Percentiles rank a stretch among this genome's conserved stretches.
phyloP scores from a whole-genome alignment of 805 yeast genomes.

The Huiozyma sinensis region DNA sequence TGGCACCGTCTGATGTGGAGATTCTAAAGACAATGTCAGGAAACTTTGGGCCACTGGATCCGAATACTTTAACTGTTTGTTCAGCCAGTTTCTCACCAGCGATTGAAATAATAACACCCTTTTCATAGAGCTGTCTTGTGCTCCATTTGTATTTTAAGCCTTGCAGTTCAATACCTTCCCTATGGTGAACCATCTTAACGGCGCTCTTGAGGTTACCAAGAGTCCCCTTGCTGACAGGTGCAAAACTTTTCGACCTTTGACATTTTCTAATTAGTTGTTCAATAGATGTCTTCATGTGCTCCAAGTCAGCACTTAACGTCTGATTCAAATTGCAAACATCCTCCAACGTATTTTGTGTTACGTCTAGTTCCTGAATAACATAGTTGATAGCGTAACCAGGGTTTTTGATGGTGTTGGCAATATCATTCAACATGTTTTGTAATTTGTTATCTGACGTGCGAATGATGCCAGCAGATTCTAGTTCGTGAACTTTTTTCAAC shows the following conservation, averaged over 20 bases:
- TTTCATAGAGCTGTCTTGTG: slow-evolving; percentile 64
- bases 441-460: slow-evolving; percentile 53
- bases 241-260: slow-evolving; percentile 30
- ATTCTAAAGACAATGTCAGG: slow-evolving; percentile 62
- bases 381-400: slow-evolving; percentile 42
- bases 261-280: slow-evolving; percentile 40
- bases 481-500: slow-evolving; percentile 60
- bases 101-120: slow-evolving; percentile 51
- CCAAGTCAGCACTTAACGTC: slow-evolving; percentile 32
- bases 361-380: slow-evolving; percentile 36
- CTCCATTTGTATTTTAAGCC: slow-evolving; percentile 62
- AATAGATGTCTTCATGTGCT: slow-evolving; percentile 36
- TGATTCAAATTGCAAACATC: slow-evolving; percentile 37
- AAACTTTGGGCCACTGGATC: slow-evolving; percentile 38
- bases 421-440: slow-evolving; percentile 71
- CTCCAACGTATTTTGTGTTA: slow-evolving; percentile 35
- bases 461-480: slow-evolving; percentile 58
- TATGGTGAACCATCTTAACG: slow-evolving; percentile 28
- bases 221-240: slow-evolving; percentile 21
- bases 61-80: slow-evolving; percentile 29
- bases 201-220: slow-evolving; percentile 34
- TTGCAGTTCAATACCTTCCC: slow-evolving; percentile 18
- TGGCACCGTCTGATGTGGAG: slow-evolving; percentile 63
- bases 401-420: slow-evolving; percentile 67
- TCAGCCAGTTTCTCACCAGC: slow-evolving; percentile 39